Evolutionary conservation across 345 rosid species (phyloP).

Genomic region (Zanthoxylum bungeanum): DNA sequence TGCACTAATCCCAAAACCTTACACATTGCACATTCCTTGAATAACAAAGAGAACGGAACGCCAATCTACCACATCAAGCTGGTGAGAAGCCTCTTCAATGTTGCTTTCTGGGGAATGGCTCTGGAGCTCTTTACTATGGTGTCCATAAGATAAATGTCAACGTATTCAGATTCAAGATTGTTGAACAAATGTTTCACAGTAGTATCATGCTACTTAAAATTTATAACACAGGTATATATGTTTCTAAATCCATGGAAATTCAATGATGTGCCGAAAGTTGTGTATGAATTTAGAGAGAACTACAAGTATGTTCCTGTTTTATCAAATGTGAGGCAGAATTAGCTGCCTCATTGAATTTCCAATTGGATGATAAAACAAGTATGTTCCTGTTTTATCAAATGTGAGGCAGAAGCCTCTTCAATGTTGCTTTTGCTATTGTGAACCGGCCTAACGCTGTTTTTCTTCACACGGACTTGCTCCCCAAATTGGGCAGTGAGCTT

Average conservation of each 20-base stretch:
- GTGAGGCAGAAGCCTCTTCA: conserved; percentile 26
- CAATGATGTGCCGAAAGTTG: background rate
- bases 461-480: conserved; percentile 80
- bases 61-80: conserved; percentile 60
- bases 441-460: conserved; percentile 46
- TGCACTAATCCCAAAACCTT: conserved; percentile 78
- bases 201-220: background rate
- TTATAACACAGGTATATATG: background rate
- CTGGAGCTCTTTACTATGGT: conserved; percentile 32
- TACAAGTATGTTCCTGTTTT: conserved; percentile 46
- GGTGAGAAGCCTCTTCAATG: conserved; percentile 32
- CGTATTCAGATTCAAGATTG: conserved; percentile 10
- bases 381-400: conserved; percentile 52
- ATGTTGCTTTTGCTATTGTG: conserved; percentile 24
- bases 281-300: background rate
- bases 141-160: conserved; percentile 23
- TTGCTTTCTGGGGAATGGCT: conserved; percentile 15
- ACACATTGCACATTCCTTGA: conserved; percentile 83
- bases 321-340: conserved; percentile 28
- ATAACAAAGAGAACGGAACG: conserved; percentile 59
- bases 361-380: no score
- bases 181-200: background rate
- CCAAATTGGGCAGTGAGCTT: conserved; percentile 53
- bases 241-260: background rate
- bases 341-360: no score